phyloP scores from a whole-genome alignment of 2,329 filamentous ascomycete genomes.

The Metarhizium sp. region DNA sequence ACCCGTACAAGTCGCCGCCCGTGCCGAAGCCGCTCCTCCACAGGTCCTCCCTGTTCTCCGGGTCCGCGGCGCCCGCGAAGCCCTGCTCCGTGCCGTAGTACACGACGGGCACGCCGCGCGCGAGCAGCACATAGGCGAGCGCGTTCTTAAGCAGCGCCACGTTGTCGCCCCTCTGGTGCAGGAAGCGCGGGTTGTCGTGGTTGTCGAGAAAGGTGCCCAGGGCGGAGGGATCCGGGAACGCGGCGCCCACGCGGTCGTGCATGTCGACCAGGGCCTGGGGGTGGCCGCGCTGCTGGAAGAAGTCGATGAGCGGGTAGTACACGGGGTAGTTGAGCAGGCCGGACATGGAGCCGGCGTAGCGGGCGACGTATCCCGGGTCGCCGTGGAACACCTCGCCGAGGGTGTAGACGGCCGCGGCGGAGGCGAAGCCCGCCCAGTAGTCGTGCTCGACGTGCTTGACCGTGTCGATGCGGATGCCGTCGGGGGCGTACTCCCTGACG shows the following conservation, averaged over 20 bases:
- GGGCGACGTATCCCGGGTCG: constrained; percentile 37
- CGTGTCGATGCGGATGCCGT: constrained; percentile 52
- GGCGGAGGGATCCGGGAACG: constrained; percentile 33
- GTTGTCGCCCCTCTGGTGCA: constrained; percentile 39
- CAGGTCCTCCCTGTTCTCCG: constrained; percentile 46
- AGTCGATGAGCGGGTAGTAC: constrained; percentile 32
- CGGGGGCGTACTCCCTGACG: constrained; percentile 51
- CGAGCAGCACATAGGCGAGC: constrained; percentile 51
- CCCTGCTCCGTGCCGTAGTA: constrained; percentile 60
- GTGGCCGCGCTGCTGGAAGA: constrained; percentile 28
- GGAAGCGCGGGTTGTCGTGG: constrained; percentile 47
- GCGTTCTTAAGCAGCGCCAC: constrained; percentile 49
- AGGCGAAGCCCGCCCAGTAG: constrained; percentile 47
- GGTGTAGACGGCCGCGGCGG: constrained; percentile 46
- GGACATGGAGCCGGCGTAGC: constrained; percentile 44
- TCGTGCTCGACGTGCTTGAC: constrained; percentile 51
- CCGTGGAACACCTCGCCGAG: constrained; percentile 53
- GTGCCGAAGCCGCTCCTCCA: constrained; percentile 45
- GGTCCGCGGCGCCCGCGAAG: constrained; percentile 36
- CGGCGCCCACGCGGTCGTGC: constrained; percentile 22
- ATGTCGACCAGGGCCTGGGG: constrained; percentile 30
- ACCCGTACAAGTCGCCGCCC: constrained; percentile 36
- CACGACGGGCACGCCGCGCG: constrained; percentile 52
- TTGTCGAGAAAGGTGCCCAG: constrained; percentile 48
- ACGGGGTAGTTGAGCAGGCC: constrained; percentile 52